Percentiles rank a stretch among this genome's conserved stretches.
These are phyloP conservation scores for Taphrina pruni DNA, from an alignment of 1,139 yeast genomes.

Conservation along the genomic window DNA sequence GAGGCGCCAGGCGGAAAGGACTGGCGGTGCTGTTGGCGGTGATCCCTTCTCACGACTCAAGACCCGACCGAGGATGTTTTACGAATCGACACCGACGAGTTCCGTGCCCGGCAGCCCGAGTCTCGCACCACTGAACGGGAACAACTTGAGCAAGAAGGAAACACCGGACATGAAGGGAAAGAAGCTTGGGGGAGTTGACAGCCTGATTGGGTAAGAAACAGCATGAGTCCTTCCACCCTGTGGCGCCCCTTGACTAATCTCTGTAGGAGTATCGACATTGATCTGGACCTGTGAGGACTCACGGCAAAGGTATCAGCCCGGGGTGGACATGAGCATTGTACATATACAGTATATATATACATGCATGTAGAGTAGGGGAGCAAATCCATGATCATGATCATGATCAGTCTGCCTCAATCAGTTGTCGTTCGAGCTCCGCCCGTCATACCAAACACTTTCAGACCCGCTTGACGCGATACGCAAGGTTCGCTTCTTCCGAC, in stretches of 20 bases:
- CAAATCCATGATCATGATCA: background rate
- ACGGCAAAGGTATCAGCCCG: background rate
- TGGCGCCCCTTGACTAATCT: background rate
- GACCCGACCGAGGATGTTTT: constrained; percentile 83
- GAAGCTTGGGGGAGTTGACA: constrained; percentile 31
- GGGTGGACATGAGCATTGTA: background rate
- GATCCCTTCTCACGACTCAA: constrained; percentile 92
- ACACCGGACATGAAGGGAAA: constrained; percentile 6
- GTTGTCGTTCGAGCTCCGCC: too few species aligned
- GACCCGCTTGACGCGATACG: too few species aligned
- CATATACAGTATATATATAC: background rate
- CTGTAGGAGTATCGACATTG: constrained; percentile 26
- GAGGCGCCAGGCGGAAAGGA: constrained; percentile 54
- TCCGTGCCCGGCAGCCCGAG: constrained; percentile 31
- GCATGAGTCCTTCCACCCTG: too few species aligned
- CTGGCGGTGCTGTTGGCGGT: constrained; percentile 56
- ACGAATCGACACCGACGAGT: constrained; percentile 52
- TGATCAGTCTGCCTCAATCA: too few species aligned
- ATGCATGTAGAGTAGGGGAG: background rate
- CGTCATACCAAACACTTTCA: too few species aligned
- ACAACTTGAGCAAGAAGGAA: background rate
- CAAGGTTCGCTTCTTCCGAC: constrained; percentile 22
- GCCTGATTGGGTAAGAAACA: constrained; percentile 28
- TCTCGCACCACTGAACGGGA: constrained; percentile 10
- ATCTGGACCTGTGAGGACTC: constrained; percentile 29